Evolutionary conservation across 805 yeast species (phyloP).

Genomic region (Metschnikowia amazonensis): DNA sequence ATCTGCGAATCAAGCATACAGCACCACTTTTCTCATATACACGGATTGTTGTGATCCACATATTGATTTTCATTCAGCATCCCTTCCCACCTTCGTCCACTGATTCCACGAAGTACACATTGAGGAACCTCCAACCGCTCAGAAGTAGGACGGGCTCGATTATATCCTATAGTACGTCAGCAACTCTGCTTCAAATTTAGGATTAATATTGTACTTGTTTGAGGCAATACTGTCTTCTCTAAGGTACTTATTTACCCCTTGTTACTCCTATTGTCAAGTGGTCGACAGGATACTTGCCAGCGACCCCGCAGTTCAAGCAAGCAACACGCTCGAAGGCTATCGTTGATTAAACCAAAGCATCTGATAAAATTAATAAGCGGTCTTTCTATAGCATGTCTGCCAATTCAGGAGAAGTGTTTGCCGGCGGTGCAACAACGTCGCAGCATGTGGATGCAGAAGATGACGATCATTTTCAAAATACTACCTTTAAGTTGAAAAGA

Average conservation of each 20-base stretch:
- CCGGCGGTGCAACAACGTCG: constrained; percentile 60
- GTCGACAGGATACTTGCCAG: neutral
- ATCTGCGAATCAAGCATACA: constrained; percentile 9
- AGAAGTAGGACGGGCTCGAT: constrained; percentile 1
- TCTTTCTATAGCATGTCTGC: constrained; percentile 9
- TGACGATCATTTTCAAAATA: constrained; percentile 63
- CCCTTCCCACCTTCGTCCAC: constrained; percentile 6
- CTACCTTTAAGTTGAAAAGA: constrained; percentile 72
- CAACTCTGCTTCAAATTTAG: neutral
- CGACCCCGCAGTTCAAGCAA: constrained; percentile 1
- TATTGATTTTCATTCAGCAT: neutral
- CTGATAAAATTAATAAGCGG: neutral
- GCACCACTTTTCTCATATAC: constrained; percentile 2
- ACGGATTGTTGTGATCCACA: constrained; percentile 1
- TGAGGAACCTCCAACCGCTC: constrained; percentile 5
- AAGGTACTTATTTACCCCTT: neutral
- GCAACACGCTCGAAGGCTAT: neutral
- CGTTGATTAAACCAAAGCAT: neutral
- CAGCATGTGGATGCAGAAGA: constrained; percentile 68
- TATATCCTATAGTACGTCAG: neutral
- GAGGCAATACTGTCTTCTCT: neutral
- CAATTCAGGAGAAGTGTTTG: constrained; percentile 30
- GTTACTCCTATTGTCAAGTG: neutral
- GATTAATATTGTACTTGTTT: neutral
- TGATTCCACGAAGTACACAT: constrained; percentile 4